Base-by-base conservation (phyloP, 2,329 filamentous ascomycete genomes). In the Diaporthe vaccinii region DNA sequence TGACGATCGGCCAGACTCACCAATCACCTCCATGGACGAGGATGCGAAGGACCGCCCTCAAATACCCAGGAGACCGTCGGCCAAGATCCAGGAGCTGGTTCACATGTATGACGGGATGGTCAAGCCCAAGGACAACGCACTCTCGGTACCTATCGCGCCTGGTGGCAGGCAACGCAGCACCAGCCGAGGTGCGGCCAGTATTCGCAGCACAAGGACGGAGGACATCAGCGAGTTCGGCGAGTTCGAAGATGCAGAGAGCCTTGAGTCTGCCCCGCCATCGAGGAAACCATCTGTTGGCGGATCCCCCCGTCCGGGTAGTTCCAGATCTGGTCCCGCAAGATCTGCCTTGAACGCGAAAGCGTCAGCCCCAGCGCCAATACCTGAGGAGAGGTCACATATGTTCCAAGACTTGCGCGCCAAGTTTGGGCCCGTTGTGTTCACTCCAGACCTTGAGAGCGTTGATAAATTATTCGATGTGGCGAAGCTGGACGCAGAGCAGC, bases 71-170 rank as follows among this genome's bases (percentile, higher is more conserved):
- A 83, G 85, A 70, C 78, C 79, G 0, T 87, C 86, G 10, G 79
- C 80, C 7, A 89, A 87, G 76, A 87, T 90, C 3, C 87, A 88
- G 72, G 86, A 87, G 65, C 81, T 90, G 34, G 88, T 89, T 44
- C 84, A 84, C 31, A 85, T 87, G 82, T 89, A 85, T 67, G 88
- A 91, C 75, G 86, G 85, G 4, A 83, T 89, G 28, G 78, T 81
- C 34, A 81, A 80, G 74, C 57, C 51, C 10, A 46, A 75, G 49
- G 74, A 62, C 12, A 46, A 36, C 34, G 61, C 57, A 14, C 70
- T 76, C 20, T 31, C 74, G 10, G 75, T 75, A 22, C 75, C 75
- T 15, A 22, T 55, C 17, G 28, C 41, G 28, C 17, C 46, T 7
- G 57, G 70, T 15, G 49, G 68, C 22, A 69, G 75, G 20, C 57